Conservation (phyloP, 345 rosid genomes). For the Aquilaria malaccensis region DNA sequence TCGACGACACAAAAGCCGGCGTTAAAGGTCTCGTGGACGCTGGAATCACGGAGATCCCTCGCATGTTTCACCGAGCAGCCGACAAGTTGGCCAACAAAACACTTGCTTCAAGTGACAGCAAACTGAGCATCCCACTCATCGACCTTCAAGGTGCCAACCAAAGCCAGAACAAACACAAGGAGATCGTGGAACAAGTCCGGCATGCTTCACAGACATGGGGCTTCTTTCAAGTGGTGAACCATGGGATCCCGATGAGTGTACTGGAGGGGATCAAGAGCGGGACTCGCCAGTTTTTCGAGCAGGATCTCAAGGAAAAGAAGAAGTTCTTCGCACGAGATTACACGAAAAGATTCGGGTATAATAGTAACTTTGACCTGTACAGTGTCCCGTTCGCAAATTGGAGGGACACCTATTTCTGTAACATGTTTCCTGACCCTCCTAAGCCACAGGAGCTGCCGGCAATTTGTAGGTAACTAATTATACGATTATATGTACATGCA, state of each 20-base stretch:
- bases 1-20: slow-evolving; percentile 20
- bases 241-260: slow-evolving; percentile 23
- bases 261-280: slow-evolving; percentile 22
- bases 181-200: slow-evolving; percentile 7
- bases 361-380: slow-evolving; percentile 38
- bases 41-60: slow-evolving; percentile 17
- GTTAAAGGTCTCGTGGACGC: slow-evolving; percentile 21
- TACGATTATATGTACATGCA: too few species aligned
- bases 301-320: slow-evolving; percentile 19
- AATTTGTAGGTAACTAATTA: slow-evolving; percentile 24
- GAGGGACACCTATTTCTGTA: slow-evolving; percentile 32
- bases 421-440: slow-evolving; percentile 34
- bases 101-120: background rate
- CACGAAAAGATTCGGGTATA: slow-evolving; percentile 15
- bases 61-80: slow-evolving; percentile 20
- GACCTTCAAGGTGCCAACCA: slow-evolving; percentile 18
- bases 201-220: slow-evolving; percentile 18
- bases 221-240: slow-evolving; percentile 30
- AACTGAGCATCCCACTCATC: slow-evolving; percentile 28
- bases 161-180: background rate
- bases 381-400: slow-evolving; percentile 27
- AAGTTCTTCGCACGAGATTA: slow-evolving; percentile 13
- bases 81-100: background rate
- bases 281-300: slow-evolving; percentile 21
- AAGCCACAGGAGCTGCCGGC: slow-evolving; percentile 28